A percentile compares a stretch with the other conserved stretches of the same genome.
These are phyloP conservation scores for Jacaranda mimosifolia DNA, from an alignment of 257 asterid species.

Conservation along the genomic window DNA sequence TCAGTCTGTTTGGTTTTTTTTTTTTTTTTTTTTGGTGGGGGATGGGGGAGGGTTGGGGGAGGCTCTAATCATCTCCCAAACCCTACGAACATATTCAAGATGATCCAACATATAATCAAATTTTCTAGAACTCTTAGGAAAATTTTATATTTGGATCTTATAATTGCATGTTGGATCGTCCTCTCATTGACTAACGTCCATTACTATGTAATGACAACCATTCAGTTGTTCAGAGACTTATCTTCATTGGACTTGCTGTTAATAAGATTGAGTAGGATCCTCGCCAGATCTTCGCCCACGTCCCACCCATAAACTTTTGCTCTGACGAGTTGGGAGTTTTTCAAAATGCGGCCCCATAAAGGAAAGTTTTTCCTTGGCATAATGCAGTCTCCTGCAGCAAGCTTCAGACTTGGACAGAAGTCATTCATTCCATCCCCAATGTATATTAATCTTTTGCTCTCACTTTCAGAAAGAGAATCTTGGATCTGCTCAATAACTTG, in stretches of 20 bases:
- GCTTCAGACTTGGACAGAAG: slow-evolving; percentile 83
- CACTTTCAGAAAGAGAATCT: slow-evolving; percentile 39
- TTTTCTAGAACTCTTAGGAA: no score
- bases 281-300: slow-evolving; percentile 70
- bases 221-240: slow-evolving; percentile 28
- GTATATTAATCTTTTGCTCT: slow-evolving; percentile 58
- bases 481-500: slow-evolving; percentile 58
- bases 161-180: no score
- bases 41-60: no score
- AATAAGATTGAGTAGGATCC: slow-evolving; percentile 58
- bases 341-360: slow-evolving; percentile 49
- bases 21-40: no score
- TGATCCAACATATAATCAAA: no score
- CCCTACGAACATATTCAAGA: no score
- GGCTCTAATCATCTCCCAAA: no score
- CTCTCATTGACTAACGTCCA: no score
- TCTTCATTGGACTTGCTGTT: slow-evolving; percentile 26
- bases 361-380: slow-evolving; percentile 75
- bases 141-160: no score
- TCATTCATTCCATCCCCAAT: slow-evolving; percentile 84
- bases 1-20: no score
- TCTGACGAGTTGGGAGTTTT: slow-evolving; percentile 54
- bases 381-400: slow-evolving; percentile 60
- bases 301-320: slow-evolving; percentile 75
- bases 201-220: slow-evolving; percentile 3